Base-by-base conservation (phyloP, 2,329 filamentous ascomycete species). In the Coniochaeta sp. region DNA sequence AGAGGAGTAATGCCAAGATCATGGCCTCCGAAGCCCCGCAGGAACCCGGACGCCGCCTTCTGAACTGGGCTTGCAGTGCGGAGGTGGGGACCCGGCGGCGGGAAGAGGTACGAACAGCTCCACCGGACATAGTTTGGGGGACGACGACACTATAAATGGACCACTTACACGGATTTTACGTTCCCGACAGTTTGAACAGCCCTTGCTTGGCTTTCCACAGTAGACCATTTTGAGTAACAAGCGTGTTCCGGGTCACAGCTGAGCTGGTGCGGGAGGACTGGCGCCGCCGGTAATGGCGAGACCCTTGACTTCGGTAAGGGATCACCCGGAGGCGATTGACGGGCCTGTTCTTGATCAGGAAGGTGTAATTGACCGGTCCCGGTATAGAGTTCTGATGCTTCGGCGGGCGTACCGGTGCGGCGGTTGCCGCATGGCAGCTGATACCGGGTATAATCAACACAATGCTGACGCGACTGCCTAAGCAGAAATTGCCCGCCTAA, bases 131-230 rank as follows among this genome's bases (percentile, higher is more conserved):
- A 44, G 24, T 55, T 19, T 50, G 31, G 44, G 58, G 58, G 38
- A 58, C n/a, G 36, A 40, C 47, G 24, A 17, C 17, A 34, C 14
- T 57, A 57, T 22, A 54, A 58, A 58, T 47, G 58, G 60, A 59
- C 11, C 59, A 77, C 81, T 73, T 72, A 83, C 81, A 61, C 79
- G 78, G 62, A 83, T 81, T 70, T 84, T 84, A 65, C 81, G 78
- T 66, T 80, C 77, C 63, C 81, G 77, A 65, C 81, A 84, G 64
- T 74, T 79, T 64, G 79, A 81, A 69, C 81, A 84, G 44, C 80
- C 81, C 67, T 81, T 81, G 40, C 81, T 83, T 50, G 81, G 81
- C 65, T 82, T 83, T 6, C 81, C 81, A 64, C 81, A 83, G 66
- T 82, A 84, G 6, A 84, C 81, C 81, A 84, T 84, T 60, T 58